phyloP scores from a whole-genome alignment of 495 filamentous ascomycete species.

The Chaetomium tenue region DNA sequence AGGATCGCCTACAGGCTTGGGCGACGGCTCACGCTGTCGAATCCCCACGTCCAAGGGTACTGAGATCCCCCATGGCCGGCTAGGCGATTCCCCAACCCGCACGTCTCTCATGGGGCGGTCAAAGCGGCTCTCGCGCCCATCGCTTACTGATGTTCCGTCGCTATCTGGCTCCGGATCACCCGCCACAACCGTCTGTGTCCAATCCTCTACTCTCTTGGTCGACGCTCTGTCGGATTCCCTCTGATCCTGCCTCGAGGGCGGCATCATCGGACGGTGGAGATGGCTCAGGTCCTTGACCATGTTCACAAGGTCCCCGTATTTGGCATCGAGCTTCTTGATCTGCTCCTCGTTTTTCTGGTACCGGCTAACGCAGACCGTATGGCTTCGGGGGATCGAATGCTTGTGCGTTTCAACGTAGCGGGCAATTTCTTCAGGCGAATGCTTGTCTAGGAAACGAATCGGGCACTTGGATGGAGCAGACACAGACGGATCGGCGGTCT shows the following conservation, averaged over 20 bases:
- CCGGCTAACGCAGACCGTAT: conserved; percentile 83
- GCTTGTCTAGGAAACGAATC: conserved; percentile 83
- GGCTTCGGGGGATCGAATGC: conserved; percentile 84
- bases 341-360: conserved; percentile 80
- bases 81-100: conserved; percentile 83
- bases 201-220: conserved; percentile 68
- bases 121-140: conserved; percentile 61
- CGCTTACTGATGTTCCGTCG: conserved; percentile 32
- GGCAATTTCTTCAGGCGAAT: conserved; percentile 87
- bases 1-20: conserved; percentile 39
- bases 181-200: conserved; percentile 69
- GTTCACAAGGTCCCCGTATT: conserved; percentile 82
- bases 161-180: conserved; percentile 43
- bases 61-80: conserved; percentile 83
- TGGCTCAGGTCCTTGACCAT: conserved; percentile 85
- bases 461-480: conserved; percentile 65
- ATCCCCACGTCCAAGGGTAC: conserved; percentile 48
- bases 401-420: conserved; percentile 88
- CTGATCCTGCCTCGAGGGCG: conserved; percentile 51
- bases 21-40: conserved; percentile 43
- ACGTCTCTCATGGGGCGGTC: conserved; percentile 80
- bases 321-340: conserved; percentile 81
- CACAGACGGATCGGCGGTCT: conserved; percentile 46
- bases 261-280: conserved; percentile 80
- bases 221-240: conserved; percentile 51